These are phyloP conservation scores for Symbiotaphrina buchneri DNA, from an alignment of 495 filamentous ascomycete species.

Conservation along the genomic window DNA sequence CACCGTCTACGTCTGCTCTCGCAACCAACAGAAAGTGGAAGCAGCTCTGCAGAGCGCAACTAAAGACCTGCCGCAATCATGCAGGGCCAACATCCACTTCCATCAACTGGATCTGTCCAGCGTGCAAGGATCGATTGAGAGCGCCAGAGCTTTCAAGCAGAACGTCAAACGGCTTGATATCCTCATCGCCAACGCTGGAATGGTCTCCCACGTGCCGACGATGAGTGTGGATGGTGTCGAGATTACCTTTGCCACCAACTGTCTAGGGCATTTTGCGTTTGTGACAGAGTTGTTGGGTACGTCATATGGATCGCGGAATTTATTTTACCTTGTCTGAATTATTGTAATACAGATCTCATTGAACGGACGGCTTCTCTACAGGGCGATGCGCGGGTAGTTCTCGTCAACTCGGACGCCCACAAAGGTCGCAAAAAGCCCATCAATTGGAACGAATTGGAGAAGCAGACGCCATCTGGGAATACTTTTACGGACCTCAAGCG, in stretches of 20 bases:
- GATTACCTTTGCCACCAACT: slow-evolving; percentile 12
- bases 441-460: too few relatives aligned
- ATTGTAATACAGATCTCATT: slow-evolving; percentile 5
- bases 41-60: slow-evolving; percentile 4
- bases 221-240: slow-evolving; percentile 9
- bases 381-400: slow-evolving; percentile 6
- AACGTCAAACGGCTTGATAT: slow-evolving; percentile 7
- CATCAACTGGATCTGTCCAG: slow-evolving; percentile 7
- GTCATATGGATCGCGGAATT: not conserved
- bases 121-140: slow-evolving; percentile 4
- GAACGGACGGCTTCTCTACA: slow-evolving; percentile 3
- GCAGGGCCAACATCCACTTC: slow-evolving; percentile 4
- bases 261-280: slow-evolving; percentile 11
- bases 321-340: too few relatives aligned
- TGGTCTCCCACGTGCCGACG: slow-evolving; percentile 5
- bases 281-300: slow-evolving; percentile 4
- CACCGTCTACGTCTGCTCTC: slow-evolving; percentile 9
- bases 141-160: slow-evolving; percentile 5
- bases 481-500: slow-evolving; percentile 3
- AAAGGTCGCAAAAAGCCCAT: too few relatives aligned
- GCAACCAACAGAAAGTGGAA: slow-evolving; percentile 5
- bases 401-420: slow-evolving; percentile 7
- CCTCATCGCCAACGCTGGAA: slow-evolving; percentile 7
- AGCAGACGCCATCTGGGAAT: too few relatives aligned
- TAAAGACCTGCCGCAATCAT: not conserved